Evolutionary conservation across 495 filamentous ascomycete genomes (phyloP).

Genomic region (Neurospora hispaniola): DNA sequence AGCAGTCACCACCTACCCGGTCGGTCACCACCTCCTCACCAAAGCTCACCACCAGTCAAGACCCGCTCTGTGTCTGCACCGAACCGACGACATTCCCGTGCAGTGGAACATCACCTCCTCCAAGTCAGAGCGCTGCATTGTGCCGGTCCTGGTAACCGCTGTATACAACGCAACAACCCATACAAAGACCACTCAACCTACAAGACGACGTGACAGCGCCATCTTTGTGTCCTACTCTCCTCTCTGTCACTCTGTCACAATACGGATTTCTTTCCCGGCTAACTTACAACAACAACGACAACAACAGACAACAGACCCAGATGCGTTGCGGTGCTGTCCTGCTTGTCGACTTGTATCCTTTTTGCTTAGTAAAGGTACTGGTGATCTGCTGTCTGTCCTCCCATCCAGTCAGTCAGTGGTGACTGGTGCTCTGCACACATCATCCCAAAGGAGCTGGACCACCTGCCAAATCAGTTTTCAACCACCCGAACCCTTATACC

Average conservation of each 20-base stretch:
- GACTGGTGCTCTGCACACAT: neutral
- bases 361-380: neutral
- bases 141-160: constrained; percentile 5
- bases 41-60: neutral
- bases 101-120: constrained; percentile 13
- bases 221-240: constrained; percentile 34
- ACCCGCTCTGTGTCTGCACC: constrained; percentile 12
- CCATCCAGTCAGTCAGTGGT: neutral
- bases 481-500: neutral
- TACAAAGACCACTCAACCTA: constrained; percentile 13
- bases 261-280: constrained; percentile 6
- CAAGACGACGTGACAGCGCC: constrained; percentile 28
- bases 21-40: constrained; percentile 4
- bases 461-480: neutral
- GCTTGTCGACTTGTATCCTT: neutral
- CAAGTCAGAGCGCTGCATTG: constrained; percentile 6
- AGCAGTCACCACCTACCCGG: constrained; percentile 3
- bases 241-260: constrained; percentile 17
- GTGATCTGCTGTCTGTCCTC: neutral
- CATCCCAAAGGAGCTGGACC: neutral
- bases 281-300: neutral
- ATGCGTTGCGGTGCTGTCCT: neutral
- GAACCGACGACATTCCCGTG: constrained; percentile 19
- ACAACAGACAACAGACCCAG: neutral
- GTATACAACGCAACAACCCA: neutral